These are phyloP conservation scores for Tetrahymena elliotti DNA, from an alignment of 73 alveolate genomes.

Conservation along the genomic window DNA sequence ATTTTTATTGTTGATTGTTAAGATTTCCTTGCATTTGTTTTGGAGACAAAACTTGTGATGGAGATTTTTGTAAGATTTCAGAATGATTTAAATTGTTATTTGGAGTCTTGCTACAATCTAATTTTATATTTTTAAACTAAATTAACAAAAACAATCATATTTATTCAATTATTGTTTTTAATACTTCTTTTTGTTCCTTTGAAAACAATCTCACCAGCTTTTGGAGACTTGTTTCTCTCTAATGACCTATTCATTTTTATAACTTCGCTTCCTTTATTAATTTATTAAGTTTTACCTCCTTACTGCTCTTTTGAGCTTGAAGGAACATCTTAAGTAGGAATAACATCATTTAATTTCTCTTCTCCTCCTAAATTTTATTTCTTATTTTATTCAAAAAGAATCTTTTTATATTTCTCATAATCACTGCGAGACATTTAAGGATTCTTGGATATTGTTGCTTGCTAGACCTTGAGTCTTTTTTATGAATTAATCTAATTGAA, in stretches of 20 bases:
- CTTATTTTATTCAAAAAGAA: background rate
- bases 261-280: background rate
- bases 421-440: background rate
- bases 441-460: background rate
- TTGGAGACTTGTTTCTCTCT: background rate
- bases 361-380: background rate
- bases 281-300: background rate
- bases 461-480: background rate
- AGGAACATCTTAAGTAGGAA: background rate
- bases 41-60: background rate
- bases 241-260: background rate
- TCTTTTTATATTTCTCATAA: background rate
- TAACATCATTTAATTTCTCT: background rate
- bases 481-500: background rate
- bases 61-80: background rate
- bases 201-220: background rate
- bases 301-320: background rate
- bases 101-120: background rate
- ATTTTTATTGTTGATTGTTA: background rate
- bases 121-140: background rate
- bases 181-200: background rate
- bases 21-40: background rate
- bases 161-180: background rate
- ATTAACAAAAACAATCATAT: background rate
- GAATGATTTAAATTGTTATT: background rate